Evolutionary conservation across 345 rosid genomes (phyloP).

Genomic region (Dovyalis caffra): DNA sequence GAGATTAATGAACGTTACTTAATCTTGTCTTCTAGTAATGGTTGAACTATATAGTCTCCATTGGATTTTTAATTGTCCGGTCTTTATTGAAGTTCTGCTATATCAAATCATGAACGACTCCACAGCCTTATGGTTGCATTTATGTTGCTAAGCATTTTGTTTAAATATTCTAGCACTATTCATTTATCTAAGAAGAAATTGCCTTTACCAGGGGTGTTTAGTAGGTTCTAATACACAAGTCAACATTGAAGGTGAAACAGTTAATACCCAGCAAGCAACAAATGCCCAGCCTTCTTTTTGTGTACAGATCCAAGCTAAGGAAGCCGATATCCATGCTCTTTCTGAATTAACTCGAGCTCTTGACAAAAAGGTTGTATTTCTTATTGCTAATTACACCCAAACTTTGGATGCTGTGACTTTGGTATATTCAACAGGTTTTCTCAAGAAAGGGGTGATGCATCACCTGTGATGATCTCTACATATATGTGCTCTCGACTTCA

Average conservation of each 20-base stretch:
- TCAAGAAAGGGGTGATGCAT: not conserved
- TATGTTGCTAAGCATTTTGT: not conserved
- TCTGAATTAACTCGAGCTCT: conserved; percentile 33
- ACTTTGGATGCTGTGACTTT: not conserved
- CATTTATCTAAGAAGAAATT: not conserved
- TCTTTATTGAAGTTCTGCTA: not conserved
- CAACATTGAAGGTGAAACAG: conserved; percentile 37
- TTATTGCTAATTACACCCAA: conserved; percentile 13
- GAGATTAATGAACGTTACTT: too few relatives aligned
- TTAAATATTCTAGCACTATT: not conserved
- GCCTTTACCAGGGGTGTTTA: conserved; percentile 36
- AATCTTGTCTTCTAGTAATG: not conserved
- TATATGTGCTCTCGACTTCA: conserved; percentile 4
- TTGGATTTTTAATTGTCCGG: not conserved
- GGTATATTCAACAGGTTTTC: not conserved
- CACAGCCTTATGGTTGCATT: not conserved
- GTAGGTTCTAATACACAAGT: conserved; percentile 42
- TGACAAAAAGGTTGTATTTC: conserved; percentile 31
- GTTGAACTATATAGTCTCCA: not conserved
- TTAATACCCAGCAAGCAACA: conserved; percentile 20
- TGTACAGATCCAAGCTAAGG: conserved; percentile 34
- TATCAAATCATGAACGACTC: not conserved
- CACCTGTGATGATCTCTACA: not conserved
- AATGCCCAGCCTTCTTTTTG: conserved; percentile 24
- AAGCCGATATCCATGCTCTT: conserved; percentile 33